phyloP scores from a whole-genome alignment of 2,329 filamentous ascomycete genomes.

The Verticillium alfalfae region DNA sequence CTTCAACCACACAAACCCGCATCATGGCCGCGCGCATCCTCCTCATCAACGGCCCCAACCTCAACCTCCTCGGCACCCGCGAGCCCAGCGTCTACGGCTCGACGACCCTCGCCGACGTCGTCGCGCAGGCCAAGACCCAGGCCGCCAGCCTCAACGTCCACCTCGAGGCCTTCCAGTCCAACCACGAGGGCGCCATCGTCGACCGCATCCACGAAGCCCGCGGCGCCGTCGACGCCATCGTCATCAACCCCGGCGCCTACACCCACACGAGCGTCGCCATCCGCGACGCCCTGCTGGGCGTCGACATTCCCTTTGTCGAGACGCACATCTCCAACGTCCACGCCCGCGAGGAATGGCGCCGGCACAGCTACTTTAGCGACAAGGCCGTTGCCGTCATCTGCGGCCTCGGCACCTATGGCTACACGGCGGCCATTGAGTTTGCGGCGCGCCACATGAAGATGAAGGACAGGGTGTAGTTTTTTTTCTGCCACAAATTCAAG shows the following conservation, averaged over 20 bases:
- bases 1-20: too few species aligned
- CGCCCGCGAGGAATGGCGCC: slow-evolving; percentile 62
- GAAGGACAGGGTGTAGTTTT: slow-evolving; percentile 13
- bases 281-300: slow-evolving; percentile 66
- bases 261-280: slow-evolving; percentile 74
- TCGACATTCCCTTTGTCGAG: slow-evolving; percentile 70
- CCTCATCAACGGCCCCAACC: slow-evolving; percentile 76
- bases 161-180: slow-evolving; percentile 59
- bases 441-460: slow-evolving; percentile 39
- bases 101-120: slow-evolving; percentile 61
- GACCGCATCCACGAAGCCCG: slow-evolving; percentile 68
- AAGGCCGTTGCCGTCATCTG: slow-evolving; percentile 71
- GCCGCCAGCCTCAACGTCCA: slow-evolving; percentile 38
- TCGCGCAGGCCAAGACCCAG: slow-evolving; percentile 40
- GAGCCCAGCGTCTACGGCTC: slow-evolving; percentile 70
- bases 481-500: too few species aligned
- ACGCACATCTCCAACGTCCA: slow-evolving; percentile 75
- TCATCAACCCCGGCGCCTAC: slow-evolving; percentile 72
- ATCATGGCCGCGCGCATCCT: slow-evolving; percentile 47
- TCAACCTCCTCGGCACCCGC: slow-evolving; percentile 71
- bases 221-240: slow-evolving; percentile 51
- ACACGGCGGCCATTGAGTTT: slow-evolving; percentile 54
- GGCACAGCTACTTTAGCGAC: slow-evolving; percentile 68
- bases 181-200: slow-evolving; percentile 70
- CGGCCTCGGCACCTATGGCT: slow-evolving; percentile 60